These are phyloP conservation scores for Arthromyces matolae DNA, from an alignment of 768 basidiomycete genomes.

Conservation along the genomic window DNA sequence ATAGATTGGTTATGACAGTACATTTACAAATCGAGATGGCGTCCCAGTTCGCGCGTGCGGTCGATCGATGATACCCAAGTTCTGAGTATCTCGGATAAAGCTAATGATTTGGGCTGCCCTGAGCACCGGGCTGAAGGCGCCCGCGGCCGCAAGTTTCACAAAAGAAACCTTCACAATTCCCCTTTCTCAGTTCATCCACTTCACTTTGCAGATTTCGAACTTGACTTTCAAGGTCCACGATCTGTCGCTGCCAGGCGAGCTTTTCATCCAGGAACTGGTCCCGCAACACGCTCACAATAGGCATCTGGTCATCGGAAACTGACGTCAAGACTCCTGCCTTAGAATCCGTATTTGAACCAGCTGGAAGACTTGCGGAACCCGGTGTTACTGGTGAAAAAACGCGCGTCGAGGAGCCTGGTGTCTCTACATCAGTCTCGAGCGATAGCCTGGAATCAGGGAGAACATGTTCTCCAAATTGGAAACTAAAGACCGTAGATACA, in stretches of 20 bases:
- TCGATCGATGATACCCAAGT: slow-evolving; percentile 50
- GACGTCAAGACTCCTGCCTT: slow-evolving; percentile 19
- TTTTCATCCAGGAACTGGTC: slow-evolving; percentile 57
- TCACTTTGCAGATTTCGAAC: slow-evolving; percentile 69
- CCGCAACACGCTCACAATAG: slow-evolving; percentile 51
- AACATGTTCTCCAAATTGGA: slow-evolving; percentile 56
- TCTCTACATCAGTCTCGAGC: slow-evolving; percentile 41
- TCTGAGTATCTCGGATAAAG: slow-evolving; percentile 20
- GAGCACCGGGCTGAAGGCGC: slow-evolving; percentile 11
- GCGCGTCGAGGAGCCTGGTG: slow-evolving; percentile 48
- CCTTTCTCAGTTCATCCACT: slow-evolving; percentile 51
- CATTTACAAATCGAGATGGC: slow-evolving; percentile 57
- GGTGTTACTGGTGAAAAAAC: slow-evolving; percentile 39
- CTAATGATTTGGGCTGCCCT: neutral
- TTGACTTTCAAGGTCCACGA: slow-evolving; percentile 74
- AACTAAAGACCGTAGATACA: slow-evolving; percentile 71
- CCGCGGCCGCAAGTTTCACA: slow-evolving; percentile 66
- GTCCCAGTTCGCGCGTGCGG: slow-evolving; percentile 68
- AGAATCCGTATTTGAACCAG: slow-evolving; percentile 27
- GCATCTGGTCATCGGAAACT: slow-evolving; percentile 37
- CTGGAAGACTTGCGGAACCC: slow-evolving; percentile 14
- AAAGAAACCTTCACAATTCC: slow-evolving; percentile 32
- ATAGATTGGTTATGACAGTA: slow-evolving; percentile 27
- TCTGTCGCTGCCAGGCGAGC: slow-evolving; percentile 65
- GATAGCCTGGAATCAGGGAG: slow-evolving; percentile 30